These are phyloP conservation scores for Xylariales sp. DNA, from an alignment of 2,329 filamentous ascomycete species.

Conservation along the genomic window DNA sequence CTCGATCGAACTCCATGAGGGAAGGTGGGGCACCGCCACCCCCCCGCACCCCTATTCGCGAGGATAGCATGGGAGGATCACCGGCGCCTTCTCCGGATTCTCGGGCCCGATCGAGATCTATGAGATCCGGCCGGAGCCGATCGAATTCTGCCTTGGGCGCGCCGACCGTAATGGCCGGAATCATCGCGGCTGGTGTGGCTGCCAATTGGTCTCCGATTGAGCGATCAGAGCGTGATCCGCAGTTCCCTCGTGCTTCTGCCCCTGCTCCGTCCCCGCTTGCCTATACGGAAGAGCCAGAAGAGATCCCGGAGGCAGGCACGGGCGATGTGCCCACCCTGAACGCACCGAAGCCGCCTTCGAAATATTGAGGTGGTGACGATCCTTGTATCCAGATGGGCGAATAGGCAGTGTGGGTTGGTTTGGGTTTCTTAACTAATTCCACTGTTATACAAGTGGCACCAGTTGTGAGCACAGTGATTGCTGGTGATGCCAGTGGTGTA, in stretches of 20 bases:
- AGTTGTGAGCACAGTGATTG: no score
- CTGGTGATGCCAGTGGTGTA: no score
- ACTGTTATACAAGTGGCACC: no score
- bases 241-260: constrained; percentile 21
- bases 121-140: constrained; percentile 43
- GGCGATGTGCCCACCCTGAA: constrained; percentile 23
- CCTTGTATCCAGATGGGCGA: no score
- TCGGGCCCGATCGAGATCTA: constrained; percentile 63
- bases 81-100: constrained; percentile 53
- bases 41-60: constrained; percentile 57
- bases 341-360: constrained; percentile 25
- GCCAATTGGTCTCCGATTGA: constrained; percentile 73
- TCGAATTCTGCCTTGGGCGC: constrained; percentile 69
- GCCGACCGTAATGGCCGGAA: constrained; percentile 77
- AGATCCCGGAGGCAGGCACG: constrained; percentile 23
- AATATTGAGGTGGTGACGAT: no score
- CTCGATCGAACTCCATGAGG: constrained; percentile 58
- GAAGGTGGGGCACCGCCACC: no score
- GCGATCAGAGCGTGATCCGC: constrained; percentile 46
- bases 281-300: constrained; percentile 32
- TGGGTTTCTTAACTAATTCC: no score
- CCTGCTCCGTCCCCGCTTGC: constrained; percentile 26
- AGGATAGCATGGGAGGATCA: constrained; percentile 43
- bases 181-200: constrained; percentile 71
- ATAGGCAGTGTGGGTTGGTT: no score